Conservation (phyloP, 495 filamentous ascomycete genomes). For the Alectoria sarmentosa region DNA sequence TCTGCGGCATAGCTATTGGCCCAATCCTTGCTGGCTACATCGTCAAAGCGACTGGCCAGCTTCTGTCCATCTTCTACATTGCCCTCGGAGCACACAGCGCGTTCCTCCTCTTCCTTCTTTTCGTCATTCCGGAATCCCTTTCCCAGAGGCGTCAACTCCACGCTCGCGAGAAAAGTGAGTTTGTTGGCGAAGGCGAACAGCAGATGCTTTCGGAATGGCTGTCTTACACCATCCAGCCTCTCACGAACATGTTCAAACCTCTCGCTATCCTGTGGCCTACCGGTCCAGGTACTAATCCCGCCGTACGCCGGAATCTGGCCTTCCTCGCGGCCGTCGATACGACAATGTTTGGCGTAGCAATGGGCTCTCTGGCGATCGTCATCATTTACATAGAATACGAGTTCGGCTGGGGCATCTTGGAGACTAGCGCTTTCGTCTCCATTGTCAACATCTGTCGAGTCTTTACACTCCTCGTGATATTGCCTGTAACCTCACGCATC, state of each 20-base stretch:
- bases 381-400: constrained; percentile 71
- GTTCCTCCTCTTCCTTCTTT: constrained; percentile 60
- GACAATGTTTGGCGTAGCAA: constrained; percentile 68
- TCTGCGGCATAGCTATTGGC: constrained; percentile 76
- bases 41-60: constrained; percentile 57
- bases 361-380: constrained; percentile 71
- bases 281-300: constrained; percentile 50
- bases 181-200: constrained; percentile 19
- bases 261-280: constrained; percentile 73
- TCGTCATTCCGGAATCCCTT: constrained; percentile 77
- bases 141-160: constrained; percentile 55
- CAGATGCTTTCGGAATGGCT: constrained; percentile 19
- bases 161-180: constrained; percentile 58
- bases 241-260: constrained; percentile 53
- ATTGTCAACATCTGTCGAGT: constrained; percentile 69
- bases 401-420: constrained; percentile 74
- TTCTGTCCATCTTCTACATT: constrained; percentile 72
- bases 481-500: constrained; percentile 64
- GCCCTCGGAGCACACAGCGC: constrained; percentile 61
- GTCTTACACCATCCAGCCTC: constrained; percentile 19
- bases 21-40: constrained; percentile 73
- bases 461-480: constrained; percentile 59
- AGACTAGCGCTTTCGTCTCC: constrained; percentile 71
- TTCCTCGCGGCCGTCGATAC: constrained; percentile 74
- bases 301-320: constrained; percentile 69